phyloP scores from a whole-genome alignment of 306 rosid species.

The Rosa lucieae region DNA sequence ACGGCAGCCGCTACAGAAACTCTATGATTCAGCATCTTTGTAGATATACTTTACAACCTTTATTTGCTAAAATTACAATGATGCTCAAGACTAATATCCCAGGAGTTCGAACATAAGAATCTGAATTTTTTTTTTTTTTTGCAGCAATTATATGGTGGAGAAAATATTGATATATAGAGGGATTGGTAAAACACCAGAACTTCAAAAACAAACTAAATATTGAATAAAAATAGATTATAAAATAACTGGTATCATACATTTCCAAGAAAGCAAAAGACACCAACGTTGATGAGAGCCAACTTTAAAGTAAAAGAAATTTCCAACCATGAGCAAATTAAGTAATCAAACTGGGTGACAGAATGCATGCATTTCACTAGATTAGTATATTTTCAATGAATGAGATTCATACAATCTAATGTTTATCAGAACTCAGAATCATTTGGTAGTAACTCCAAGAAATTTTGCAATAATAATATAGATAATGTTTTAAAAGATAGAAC shows the following conservation, averaged over 20 bases:
- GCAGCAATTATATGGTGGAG: background rate
- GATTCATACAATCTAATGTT: background rate
- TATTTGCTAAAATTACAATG: background rate
- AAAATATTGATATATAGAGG: background rate
- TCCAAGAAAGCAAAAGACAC: background rate
- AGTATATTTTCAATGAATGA: background rate
- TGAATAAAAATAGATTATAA: too few species aligned
- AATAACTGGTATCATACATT: background rate
- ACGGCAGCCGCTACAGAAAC: background rate
- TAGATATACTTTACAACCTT: background rate
- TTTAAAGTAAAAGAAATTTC: background rate
- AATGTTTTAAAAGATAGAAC: too few species aligned
- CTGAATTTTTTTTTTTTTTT: background rate
- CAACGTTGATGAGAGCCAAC: background rate
- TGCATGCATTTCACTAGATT: background rate
- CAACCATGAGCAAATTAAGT: background rate
- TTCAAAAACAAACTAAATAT: background rate
- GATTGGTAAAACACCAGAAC: background rate
- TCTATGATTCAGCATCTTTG: constrained; percentile 1
- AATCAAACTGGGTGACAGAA: background rate
- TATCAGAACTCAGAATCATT: constrained; percentile 14
- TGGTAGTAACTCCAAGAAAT: constrained; percentile 5
- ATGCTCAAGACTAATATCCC: background rate
- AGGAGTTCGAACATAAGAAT: background rate
- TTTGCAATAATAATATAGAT: background rate